Evolutionary conservation across 805 yeast genomes (phyloP).

Genomic region (Candida broadrunensis): DNA sequence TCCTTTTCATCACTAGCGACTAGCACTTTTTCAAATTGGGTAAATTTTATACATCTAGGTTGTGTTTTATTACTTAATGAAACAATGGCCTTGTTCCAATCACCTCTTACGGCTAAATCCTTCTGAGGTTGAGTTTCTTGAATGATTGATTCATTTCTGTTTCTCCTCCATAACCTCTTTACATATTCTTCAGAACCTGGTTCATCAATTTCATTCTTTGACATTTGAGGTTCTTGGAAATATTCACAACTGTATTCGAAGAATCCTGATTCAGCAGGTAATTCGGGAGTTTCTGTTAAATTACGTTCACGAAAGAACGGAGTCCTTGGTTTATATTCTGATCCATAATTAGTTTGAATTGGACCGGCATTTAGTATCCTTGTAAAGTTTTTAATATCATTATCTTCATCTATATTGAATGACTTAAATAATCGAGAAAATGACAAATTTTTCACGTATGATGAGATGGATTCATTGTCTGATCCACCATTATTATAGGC

Average conservation of each 20-base stretch:
- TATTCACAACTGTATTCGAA: conserved; percentile 81
- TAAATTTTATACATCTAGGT: conserved; percentile 73
- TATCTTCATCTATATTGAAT: conserved; percentile 40
- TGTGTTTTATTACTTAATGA: conserved; percentile 71
- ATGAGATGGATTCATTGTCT: conserved; percentile 27
- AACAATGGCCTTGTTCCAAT: conserved; percentile 69
- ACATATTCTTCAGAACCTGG: conserved; percentile 88
- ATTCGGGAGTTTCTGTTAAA: conserved; percentile 30
- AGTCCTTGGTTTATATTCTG: conserved; percentile 53
- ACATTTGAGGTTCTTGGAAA: conserved; percentile 95
- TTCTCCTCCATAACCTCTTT: conserved; percentile 82
- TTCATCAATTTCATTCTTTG: conserved; percentile 78
- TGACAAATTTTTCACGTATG: conserved; percentile 30
- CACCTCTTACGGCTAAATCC: conserved; percentile 74
- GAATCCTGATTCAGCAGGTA: conserved; percentile 62
- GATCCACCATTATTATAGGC: not conserved
- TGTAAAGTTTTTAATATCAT: conserved; percentile 34
- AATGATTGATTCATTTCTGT: conserved; percentile 82
- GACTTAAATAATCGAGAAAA: conserved; percentile 34
- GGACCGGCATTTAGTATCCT: conserved; percentile 37
- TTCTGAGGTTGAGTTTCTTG: conserved; percentile 90
- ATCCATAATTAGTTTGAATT: conserved; percentile 31
- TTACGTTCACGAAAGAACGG: conserved; percentile 48
- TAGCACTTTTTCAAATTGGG: conserved; percentile 86
- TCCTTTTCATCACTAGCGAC: conserved; percentile 83